Base-by-base conservation (phyloP, 2,329 filamentous ascomycete species). In the Ophiognomonia clavigignenti-juglandacearum region DNA sequence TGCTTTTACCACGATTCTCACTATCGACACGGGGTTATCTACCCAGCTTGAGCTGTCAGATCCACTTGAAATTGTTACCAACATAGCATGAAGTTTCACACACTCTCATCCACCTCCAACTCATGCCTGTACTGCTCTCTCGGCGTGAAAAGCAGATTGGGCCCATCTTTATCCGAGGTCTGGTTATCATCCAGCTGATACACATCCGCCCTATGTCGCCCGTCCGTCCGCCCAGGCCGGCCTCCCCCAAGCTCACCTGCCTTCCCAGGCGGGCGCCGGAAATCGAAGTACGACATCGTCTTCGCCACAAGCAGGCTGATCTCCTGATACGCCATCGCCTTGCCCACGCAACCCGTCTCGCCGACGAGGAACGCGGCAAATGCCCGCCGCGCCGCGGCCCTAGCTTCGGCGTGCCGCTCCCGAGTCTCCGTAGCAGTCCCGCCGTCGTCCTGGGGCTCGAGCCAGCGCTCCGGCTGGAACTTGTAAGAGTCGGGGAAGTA, bases 401-500 rank as follows among this genome's bases (percentile, higher is more conserved):
- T 56, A 52, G 37, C 52, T 57, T 8, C 54, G 57, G 39, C 61
- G 59, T 4, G 46, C 41, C 1, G 39, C 10, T 46, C 45, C n/a
- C n/a, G n/a, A n/a, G n/a, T n/a, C n/a, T n/a, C n/a, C n/a, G n/a
- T n/a, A n/a, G n/a, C n/a, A n/a, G n/a, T n/a, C n/a, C n/a, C n/a
- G n/a, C n/a, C n/a, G 40, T 1, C 41, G 10, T 46, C 45, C 5
- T 45, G 53, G 5, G 40, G 51, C 9, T 48, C 44, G 3, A 67
- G 49, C 63, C 65, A 68, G 18, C 65, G 55, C 18, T 67, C 60
- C 8, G 64, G 63, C 7, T 59, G 44, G 34, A 60, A 68, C 11
- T 24, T 40, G 40, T 54, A 59, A 1, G 56, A 50, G 7, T 59
- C 49, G 0, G 55, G 50, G 36, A 61, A 62, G 46, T 60, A 61